Base-by-base conservation (phyloP, 1,284 basidiomycete species). In the Mycosarcoma mackinlayi region DNA sequence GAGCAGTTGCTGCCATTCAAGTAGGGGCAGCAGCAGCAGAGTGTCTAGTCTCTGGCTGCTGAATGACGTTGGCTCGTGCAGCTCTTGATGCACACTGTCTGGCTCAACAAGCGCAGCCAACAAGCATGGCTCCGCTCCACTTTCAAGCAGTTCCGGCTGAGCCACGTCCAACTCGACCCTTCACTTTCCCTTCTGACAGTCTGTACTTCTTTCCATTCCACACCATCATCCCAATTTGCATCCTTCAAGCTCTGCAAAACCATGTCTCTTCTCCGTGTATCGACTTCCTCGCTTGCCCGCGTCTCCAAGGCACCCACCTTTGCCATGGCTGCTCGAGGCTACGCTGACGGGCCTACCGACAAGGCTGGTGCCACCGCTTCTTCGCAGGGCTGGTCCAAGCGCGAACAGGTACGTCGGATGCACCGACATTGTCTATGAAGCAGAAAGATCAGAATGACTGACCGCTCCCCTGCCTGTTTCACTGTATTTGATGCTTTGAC, bases 301-400 rank as follows among this genome's bases (percentile, higher is more conserved):
- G 54, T 63, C 46, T 23, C 66, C 45, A 60, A 56, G 55, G 40
- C 67, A 2, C 66, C 72, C 44, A 56, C 72, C n/a, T 61, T 75
- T 39, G 67, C 38, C 57, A 65, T 61, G 67, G 60, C 64, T 30
- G 30, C 58, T 18, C 67, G 72, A 37, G 64, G 58, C 41, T 75
- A 75, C 64, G 69, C 68, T 47, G 72, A 75, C 57, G 72, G 72
- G 18, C 67, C 73, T 21, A 61, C 63, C 33, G 57, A 62, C 25
- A 52, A 56, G 38, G 65, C 77, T 16, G 77, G 77, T 44, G 63
- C 77, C 33, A 73, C 73, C 27, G 75, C 73, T 51, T 58, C 56
- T 28, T 53, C 55, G 57, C 55, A 69, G 47, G 52, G 56, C 73
- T 79, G 70, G 70, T 53, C 49, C 44, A 64, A 67, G 41, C 63